Evolutionary conservation across 2,329 filamentous ascomycete species (phyloP).

Genomic region (Talaromyces sp.): DNA sequence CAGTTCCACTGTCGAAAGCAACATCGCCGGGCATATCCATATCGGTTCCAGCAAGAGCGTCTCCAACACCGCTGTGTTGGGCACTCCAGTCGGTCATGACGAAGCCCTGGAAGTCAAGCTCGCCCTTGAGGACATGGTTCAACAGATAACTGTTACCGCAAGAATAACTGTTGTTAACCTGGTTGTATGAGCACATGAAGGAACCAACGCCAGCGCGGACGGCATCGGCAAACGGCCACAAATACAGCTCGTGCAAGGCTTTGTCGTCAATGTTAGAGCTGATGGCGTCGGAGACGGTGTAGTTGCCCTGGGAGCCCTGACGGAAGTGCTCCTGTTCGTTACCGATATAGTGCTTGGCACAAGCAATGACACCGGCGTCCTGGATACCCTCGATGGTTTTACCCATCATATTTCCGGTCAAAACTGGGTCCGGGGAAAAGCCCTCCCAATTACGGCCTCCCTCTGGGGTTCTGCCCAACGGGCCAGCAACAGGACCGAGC

Average conservation of each 20-base stretch:
- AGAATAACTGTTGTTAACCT: constrained; percentile 62
- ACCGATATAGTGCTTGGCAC: constrained; percentile 68
- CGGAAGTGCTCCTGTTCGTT: constrained; percentile 74
- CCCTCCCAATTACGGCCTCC: constrained; percentile 65
- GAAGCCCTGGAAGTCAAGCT: constrained; percentile 72
- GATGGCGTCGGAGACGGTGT: constrained; percentile 56
- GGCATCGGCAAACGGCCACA: constrained; percentile 65
- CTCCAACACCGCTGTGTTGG: constrained; percentile 64
- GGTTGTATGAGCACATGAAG: constrained; percentile 70
- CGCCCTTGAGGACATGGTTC: constrained; percentile 60
- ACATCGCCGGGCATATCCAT: constrained; percentile 86
- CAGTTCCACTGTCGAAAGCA: constrained; percentile 63
- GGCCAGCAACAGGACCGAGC: constrained; percentile 71
- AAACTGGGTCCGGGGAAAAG: constrained; percentile 67
- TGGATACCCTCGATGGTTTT: constrained; percentile 76
- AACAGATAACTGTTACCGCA: constrained; percentile 59
- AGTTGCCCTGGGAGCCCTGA: constrained; percentile 54
- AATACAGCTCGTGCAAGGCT: constrained; percentile 58
- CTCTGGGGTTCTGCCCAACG: constrained; percentile 61
- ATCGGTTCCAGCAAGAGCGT: constrained; percentile 65
- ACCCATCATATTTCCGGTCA: constrained; percentile 66
- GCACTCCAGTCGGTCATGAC: constrained; percentile 69
- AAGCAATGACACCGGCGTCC: constrained; percentile 73
- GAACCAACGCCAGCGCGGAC: constrained; percentile 59
- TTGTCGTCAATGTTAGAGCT: constrained; percentile 59